phyloP scores from a whole-genome alignment of 2,329 filamentous ascomycete genomes.

The Paramyrothecium sp. region DNA sequence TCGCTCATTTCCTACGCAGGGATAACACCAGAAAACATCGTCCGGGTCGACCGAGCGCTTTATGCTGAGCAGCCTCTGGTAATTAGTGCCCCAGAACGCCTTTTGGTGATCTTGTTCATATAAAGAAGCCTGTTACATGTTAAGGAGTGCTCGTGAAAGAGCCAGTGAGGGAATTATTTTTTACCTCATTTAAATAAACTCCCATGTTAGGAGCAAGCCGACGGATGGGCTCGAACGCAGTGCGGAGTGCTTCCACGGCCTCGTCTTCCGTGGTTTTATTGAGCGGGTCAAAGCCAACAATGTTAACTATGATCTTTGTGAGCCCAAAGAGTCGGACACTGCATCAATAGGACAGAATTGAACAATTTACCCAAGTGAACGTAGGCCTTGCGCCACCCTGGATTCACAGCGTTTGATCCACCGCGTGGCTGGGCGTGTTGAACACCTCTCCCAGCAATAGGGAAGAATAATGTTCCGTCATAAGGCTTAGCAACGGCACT shows the following conservation, averaged over 20 bases:
- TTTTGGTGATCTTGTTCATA: neutral
- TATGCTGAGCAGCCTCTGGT: neutral
- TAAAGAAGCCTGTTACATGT: neutral
- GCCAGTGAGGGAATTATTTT: neutral
- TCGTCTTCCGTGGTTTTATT: neutral
- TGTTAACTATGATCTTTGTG: neutral
- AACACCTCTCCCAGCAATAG: neutral
- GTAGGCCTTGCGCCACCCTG: neutral
- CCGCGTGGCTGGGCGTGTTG: neutral
- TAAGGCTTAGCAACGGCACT: neutral
- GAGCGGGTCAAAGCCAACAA: neutral
- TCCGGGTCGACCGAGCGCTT: conserved; percentile 1
- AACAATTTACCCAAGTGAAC: neutral
- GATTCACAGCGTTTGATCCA: neutral
- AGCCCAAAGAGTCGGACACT: neutral
- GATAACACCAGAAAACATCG: neutral
- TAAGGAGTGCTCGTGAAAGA: neutral
- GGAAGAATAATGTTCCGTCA: neutral
- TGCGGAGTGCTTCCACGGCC: neutral
- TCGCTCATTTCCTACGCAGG: neutral
- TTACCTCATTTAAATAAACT: neutral
- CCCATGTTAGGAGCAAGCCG: neutral
- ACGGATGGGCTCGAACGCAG: neutral
- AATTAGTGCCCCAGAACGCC: neutral
- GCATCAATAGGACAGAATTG: neutral